Evolutionary conservation across 768 basidiomycete genomes (phyloP).

Genomic region (Macrolepiota albuminosa): DNA sequence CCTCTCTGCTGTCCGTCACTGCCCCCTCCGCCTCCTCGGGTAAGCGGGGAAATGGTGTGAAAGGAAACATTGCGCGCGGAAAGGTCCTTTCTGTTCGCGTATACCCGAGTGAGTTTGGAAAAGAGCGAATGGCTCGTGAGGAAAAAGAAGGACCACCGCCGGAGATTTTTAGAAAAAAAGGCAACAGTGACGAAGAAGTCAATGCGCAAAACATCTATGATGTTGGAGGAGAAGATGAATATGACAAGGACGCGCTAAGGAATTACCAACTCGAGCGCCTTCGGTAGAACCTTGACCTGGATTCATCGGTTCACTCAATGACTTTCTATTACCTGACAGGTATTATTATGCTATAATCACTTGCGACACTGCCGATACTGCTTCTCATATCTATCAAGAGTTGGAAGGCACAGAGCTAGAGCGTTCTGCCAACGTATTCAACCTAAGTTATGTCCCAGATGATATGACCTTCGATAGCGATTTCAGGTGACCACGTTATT

Average conservation of each 20-base stretch:
- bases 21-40: constrained; percentile 35
- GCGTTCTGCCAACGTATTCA: constrained; percentile 92
- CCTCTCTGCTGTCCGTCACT: constrained; percentile 71
- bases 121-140: constrained; percentile 78
- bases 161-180: constrained; percentile 69
- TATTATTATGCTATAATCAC: constrained; percentile 95
- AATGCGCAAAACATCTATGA: constrained; percentile 64
- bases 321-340: constrained; percentile 33
- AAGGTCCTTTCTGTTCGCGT: constrained; percentile 73
- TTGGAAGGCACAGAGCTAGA: constrained; percentile 95
- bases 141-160: constrained; percentile 87
- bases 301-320: not conserved
- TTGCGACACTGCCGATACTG: constrained; percentile 75
- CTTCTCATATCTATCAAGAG: constrained; percentile 76
- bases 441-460: constrained; percentile 90
- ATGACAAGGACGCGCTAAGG: constrained; percentile 83
- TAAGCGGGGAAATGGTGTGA: constrained; percentile 14
- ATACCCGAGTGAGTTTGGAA: constrained; percentile 94
- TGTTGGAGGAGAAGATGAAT: constrained; percentile 67
- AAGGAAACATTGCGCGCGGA: constrained; percentile 47
- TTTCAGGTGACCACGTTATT: constrained; percentile 44
- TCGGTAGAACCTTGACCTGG: constrained; percentile 46
- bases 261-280: constrained; percentile 92
- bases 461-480: constrained; percentile 82
- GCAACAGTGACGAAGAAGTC: constrained; percentile 46